A percentile compares a stretch with the other conserved stretches of the same genome.
These are phyloP conservation scores for Podospora didyma DNA, from an alignment of 495 filamentous ascomycete genomes.

Conservation along the genomic window DNA sequence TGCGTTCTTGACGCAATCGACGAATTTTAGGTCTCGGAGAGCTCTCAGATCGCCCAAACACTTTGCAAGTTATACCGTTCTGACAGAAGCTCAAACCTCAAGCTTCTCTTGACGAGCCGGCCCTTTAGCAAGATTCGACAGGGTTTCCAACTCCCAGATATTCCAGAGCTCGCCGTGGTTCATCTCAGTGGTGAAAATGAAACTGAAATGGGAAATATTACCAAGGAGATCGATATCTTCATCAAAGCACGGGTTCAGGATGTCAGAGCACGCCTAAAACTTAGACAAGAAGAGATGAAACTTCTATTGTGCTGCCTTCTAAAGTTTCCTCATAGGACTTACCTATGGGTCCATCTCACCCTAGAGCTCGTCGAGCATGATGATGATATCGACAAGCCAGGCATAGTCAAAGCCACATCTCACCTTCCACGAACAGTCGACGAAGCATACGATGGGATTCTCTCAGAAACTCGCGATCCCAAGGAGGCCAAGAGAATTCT, in stretches of 20 bases:
- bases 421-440: slow-evolving; percentile 32
- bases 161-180: slow-evolving; percentile 19
- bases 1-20: slow-evolving; percentile 50
- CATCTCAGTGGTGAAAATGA: slow-evolving; percentile 38
- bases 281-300: slow-evolving; percentile 15
- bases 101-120: slow-evolving; percentile 49
- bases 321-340: slow-evolving; percentile 29
- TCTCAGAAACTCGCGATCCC: slow-evolving; percentile 23
- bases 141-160: slow-evolving; percentile 20
- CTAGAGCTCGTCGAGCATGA: slow-evolving; percentile 24
- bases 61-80: slow-evolving; percentile 11
- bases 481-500: slow-evolving; percentile 30
- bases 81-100: slow-evolving; percentile 22
- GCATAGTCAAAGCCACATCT: slow-evolving; percentile 18
- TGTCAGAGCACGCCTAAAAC: slow-evolving; percentile 13
- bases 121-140: slow-evolving; percentile 38
- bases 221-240: slow-evolving; percentile 40
- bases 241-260: slow-evolving; percentile 30
- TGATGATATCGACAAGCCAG: slow-evolving; percentile 16
- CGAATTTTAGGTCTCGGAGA: slow-evolving; percentile 26
- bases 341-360: slow-evolving; percentile 35
- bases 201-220: slow-evolving; percentile 33
- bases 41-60: slow-evolving; percentile 7
- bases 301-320: slow-evolving; percentile 25
- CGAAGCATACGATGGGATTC: slow-evolving; percentile 41